Evolutionary conservation across 1,139 yeast species (phyloP).

Genomic region (Pichia sp.): DNA sequence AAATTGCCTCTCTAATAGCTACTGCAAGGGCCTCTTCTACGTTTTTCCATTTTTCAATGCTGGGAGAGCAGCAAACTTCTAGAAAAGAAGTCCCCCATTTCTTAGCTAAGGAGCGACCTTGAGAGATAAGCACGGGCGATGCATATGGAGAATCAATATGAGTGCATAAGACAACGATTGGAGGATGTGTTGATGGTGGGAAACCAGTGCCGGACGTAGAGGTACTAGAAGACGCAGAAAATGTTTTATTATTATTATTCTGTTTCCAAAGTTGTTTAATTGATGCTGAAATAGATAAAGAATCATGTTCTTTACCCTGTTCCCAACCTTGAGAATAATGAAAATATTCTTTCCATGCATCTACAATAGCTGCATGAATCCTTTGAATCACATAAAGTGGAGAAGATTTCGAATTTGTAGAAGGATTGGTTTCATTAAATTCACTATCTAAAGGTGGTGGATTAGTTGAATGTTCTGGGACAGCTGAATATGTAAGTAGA

Average conservation of each 20-base stretch:
- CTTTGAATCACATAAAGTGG: conserved; percentile 39
- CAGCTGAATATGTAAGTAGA: conserved; percentile 59
- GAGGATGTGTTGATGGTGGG: conserved; percentile 40
- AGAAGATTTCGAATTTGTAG: no score
- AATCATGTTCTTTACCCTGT: conserved; percentile 59
- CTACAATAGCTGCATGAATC: conserved; percentile 51
- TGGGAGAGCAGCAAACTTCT: conserved; percentile 43
- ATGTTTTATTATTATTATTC: no score
- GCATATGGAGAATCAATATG: conserved; percentile 49
- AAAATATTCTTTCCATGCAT: conserved; percentile 68
- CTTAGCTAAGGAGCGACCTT: conserved; percentile 50
- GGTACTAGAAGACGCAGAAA: no score
- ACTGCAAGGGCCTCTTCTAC: conserved; percentile 52
- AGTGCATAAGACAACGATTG: conserved; percentile 61
- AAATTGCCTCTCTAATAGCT: conserved; percentile 50
- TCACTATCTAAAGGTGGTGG: conserved; percentile 17
- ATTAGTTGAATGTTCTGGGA: conserved; percentile 39
- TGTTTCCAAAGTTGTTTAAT: conserved; percentile 52
- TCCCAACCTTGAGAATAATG: conserved; percentile 51
- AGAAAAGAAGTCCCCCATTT: conserved; percentile 63
- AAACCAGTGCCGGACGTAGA: no score
- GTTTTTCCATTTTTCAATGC: conserved; percentile 36
- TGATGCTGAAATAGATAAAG: conserved; percentile 52
- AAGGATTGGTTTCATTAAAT: no score
- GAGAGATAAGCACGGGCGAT: conserved; percentile 50